These are phyloP conservation scores for Trypanosoma theileri DNA, from an alignment of 208 protist genomes.

Conservation along the genomic window DNA sequence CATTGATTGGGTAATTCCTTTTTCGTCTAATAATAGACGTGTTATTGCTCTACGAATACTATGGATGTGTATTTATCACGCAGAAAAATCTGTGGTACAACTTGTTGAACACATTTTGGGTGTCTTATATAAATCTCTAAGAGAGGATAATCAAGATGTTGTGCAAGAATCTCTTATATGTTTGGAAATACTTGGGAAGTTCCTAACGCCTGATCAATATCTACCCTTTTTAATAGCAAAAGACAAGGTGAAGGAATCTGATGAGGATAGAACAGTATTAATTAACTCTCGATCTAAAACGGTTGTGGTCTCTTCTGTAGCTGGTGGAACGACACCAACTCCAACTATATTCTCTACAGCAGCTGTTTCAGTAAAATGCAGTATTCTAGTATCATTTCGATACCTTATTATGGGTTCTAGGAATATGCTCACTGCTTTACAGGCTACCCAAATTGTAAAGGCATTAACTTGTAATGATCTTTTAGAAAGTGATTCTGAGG, in stretches of 20 bases:
- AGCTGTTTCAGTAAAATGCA: conserved; percentile 68
- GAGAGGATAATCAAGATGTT: conserved; percentile 76
- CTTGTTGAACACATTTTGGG: conserved; percentile 80
- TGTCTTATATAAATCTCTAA: conserved; percentile 80
- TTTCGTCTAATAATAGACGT: conserved; percentile 81
- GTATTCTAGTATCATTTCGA: conserved; percentile 64
- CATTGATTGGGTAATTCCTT: conserved; percentile 89
- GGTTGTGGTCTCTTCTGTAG: conserved; percentile 54
- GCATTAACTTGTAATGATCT: conserved; percentile 67
- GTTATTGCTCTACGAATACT: conserved; percentile 79
- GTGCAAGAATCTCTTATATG: conserved; percentile 67
- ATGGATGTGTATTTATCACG: conserved; percentile 75
- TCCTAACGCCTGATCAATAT: conserved; percentile 89
- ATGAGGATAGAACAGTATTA: conserved; percentile 39
- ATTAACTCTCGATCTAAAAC: conserved; percentile 60
- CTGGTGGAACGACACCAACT: conserved; percentile 6
- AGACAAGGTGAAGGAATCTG: conserved; percentile 22
- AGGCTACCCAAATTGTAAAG: conserved; percentile 63
- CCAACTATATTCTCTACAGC: conserved; percentile 89
- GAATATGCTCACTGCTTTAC: conserved; percentile 45
- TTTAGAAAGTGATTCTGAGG: conserved; percentile 65
- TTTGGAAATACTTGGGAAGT: conserved; percentile 81
- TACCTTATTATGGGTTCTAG: conserved; percentile 73
- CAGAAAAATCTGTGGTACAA: conserved; percentile 82
- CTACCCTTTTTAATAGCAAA: conserved; percentile 82